Percentiles rank a stretch among this genome's conserved stretches.
These are phyloP conservation scores for Epichloe scottii DNA, from an alignment of 2,329 filamentous ascomycete species.

Conservation along the genomic window DNA sequence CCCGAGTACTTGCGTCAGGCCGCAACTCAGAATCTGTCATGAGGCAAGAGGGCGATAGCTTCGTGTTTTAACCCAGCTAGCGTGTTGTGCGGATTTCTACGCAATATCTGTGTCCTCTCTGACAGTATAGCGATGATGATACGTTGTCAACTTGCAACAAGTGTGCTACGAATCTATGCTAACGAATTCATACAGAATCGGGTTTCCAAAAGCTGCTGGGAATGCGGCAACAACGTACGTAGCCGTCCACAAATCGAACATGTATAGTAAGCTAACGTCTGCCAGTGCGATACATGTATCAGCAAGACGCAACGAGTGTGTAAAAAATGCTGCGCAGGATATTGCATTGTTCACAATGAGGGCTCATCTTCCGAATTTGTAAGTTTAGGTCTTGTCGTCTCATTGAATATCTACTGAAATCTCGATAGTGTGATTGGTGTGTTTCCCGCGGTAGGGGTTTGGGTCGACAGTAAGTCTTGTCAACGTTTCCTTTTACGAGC, in stretches of 20 bases:
- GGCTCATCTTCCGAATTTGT: conserved; percentile 56
- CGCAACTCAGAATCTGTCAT: neutral
- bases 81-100: neutral
- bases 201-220: conserved; percentile 65
- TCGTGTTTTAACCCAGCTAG: neutral
- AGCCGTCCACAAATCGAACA: neutral
- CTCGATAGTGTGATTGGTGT: conserved; percentile 32
- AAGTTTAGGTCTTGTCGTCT: conserved; percentile 15
- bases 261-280: conserved; percentile 2
- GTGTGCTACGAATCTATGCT: neutral
- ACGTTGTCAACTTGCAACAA: neutral
- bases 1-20: conserved; percentile 3
- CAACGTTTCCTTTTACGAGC: neutral
- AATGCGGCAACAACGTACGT: conserved; percentile 69
- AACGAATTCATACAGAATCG: conserved; percentile 28
- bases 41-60: neutral
- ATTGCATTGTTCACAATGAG: conserved; percentile 74
- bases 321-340: conserved; percentile 61
- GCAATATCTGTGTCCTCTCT: neutral
- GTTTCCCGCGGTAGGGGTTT: conserved; percentile 22
- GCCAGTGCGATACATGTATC: conserved; percentile 65
- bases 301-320: conserved; percentile 58
- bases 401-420: conserved; percentile 16
- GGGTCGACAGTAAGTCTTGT: conserved; percentile 12
- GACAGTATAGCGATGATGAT: neutral